Percentiles rank a stretch among this genome's conserved stretches.
These are phyloP conservation scores for Lentithecium fluviatile DNA, from an alignment of 495 filamentous ascomycete genomes.

Conservation along the genomic window DNA sequence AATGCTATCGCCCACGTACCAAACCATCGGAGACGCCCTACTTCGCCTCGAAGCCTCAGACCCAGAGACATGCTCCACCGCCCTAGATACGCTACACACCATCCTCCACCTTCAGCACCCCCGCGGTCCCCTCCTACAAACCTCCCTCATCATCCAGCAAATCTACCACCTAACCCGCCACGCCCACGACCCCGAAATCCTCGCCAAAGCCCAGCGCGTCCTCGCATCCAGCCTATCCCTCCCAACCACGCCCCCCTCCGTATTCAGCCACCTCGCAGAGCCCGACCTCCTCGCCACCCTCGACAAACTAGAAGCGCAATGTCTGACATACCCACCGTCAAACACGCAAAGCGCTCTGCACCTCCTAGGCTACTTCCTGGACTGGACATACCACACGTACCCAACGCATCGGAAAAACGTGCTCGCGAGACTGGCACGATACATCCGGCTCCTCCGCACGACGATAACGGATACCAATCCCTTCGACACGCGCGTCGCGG, in stretches of 20 bases:
- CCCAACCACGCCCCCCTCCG: background rate
- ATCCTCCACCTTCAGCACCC: background rate
- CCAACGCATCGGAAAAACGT: background rate
- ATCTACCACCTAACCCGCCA: background rate
- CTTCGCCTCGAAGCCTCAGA: constrained; percentile 1
- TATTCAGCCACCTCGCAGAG: background rate
- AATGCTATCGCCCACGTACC: background rate
- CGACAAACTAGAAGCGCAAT: constrained; percentile 14
- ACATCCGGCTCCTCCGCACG: constrained; percentile 15
- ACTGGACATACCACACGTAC: constrained; percentile 1
- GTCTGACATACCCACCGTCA: constrained; percentile 18
- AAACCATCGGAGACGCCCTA: constrained; percentile 1
- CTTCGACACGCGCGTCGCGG: constrained; percentile 30
- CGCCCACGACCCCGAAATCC: background rate
- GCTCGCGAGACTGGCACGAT: background rate
- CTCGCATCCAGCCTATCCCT: constrained; percentile 4
- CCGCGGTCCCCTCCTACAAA: background rate
- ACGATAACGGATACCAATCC: constrained; percentile 21
- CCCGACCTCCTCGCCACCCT: constrained; percentile 1
- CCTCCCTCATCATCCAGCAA: background rate
- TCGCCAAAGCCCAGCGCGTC: constrained; percentile 11
- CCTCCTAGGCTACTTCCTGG: constrained; percentile 26
- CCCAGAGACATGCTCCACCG: constrained; percentile 19
- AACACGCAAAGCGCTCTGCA: constrained; percentile 23
- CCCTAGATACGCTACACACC: constrained; percentile 9